Conservation (phyloP, 2,329 filamentous ascomycete genomes). For the Ophiostoma ulmi region DNA sequence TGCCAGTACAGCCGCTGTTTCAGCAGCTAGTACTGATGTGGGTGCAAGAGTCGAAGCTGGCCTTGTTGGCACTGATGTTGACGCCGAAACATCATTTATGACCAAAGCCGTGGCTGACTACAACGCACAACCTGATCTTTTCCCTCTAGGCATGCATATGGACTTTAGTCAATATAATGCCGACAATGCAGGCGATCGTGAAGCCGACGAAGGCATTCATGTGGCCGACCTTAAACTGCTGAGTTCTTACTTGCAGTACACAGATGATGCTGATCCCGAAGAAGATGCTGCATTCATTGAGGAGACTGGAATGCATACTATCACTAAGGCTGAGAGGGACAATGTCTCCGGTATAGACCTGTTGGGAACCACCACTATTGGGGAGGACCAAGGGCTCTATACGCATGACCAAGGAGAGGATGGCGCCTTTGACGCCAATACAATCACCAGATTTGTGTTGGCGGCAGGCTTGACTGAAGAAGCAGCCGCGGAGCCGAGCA, state of each 20-base stretch:
- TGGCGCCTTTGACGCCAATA: neutral
- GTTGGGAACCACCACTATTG: neutral
- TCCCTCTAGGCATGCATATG: neutral
- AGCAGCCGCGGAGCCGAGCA: neutral
- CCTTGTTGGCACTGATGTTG: neutral
- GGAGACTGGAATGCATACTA: neutral
- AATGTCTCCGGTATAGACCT: neutral
- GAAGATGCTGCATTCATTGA: neutral
- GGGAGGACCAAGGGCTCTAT: neutral
- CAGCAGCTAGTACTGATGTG: neutral
- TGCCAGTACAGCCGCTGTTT: too few relatives aligned
- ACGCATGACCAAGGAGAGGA: neutral
- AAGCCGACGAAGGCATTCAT: neutral
- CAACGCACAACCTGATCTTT: neutral
- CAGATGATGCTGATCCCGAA: neutral
- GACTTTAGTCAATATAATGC: neutral
- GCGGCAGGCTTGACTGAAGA: neutral
- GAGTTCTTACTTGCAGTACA: neutral
- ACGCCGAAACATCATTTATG: neutral
- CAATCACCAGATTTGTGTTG: neutral
- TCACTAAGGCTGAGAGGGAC: neutral
- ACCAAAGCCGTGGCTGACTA: neutral
- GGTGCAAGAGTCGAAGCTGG: neutral
- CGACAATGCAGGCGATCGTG: neutral
- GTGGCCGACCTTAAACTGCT: neutral